phyloP scores from a whole-genome alignment of 257 asterid genomes.

The Gentiana macrophylla region DNA sequence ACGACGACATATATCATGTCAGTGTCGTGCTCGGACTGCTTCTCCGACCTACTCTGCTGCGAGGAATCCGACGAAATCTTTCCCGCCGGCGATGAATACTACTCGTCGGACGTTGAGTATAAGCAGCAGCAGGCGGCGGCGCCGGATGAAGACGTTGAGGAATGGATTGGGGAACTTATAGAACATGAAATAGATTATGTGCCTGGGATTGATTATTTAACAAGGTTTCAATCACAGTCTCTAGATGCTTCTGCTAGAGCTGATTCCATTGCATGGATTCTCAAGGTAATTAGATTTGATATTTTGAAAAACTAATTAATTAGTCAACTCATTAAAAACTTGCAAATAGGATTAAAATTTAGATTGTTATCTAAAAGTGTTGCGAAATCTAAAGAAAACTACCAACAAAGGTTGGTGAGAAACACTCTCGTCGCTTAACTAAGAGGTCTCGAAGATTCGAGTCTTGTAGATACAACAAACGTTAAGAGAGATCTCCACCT shows the following conservation, averaged over 20 bases:
- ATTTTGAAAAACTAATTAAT: too few relatives aligned
- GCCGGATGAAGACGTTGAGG: conserved; percentile 33
- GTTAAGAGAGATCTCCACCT: too few relatives aligned
- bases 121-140: conserved; percentile 10
- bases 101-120: conserved; percentile 64
- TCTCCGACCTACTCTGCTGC: conserved; percentile 90
- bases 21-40: conserved; percentile 68
- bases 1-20: conserved; percentile 39
- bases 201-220: conserved; percentile 30
- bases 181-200: conserved; percentile 55
- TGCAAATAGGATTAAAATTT: too few relatives aligned
- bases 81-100: conserved; percentile 47
- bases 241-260: conserved; percentile 53
- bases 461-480: too few relatives aligned
- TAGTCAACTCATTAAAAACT: too few relatives aligned
- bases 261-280: conserved; percentile 77
- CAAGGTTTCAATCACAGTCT: conserved; percentile 29
- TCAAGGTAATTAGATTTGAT: conserved; percentile 44
- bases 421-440: too few relatives aligned
- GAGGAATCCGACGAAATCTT: conserved; percentile 60
- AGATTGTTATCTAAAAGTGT: too few relatives aligned
- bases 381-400: too few relatives aligned
- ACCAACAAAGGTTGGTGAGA: too few relatives aligned
- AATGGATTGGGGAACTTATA: conserved; percentile 60
- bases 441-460: too few relatives aligned